Evolutionary conservation across 2,329 filamentous ascomycete species (phyloP).

Genomic region (Colletotrichum destructivum): DNA sequence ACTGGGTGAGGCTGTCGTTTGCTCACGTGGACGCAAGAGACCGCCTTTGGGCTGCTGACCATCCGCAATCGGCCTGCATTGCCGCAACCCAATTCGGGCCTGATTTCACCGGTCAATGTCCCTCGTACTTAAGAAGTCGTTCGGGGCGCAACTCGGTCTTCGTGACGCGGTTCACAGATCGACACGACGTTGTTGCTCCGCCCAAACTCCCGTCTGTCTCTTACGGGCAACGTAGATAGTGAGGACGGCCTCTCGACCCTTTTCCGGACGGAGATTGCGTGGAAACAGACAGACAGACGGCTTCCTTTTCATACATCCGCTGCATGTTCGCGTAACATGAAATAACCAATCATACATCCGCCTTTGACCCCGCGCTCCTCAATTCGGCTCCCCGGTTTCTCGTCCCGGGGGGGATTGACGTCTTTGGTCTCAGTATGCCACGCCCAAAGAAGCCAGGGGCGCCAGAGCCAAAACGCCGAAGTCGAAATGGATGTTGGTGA

Average conservation of each 20-base stretch:
- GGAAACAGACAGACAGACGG: slow-evolving; percentile 1
- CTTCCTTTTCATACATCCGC: slow-evolving; percentile 15
- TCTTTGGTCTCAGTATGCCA: slow-evolving; percentile 52
- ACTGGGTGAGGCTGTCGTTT: slow-evolving; percentile 35
- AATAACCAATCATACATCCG: slow-evolving; percentile 36
- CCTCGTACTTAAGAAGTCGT: slow-evolving; percentile 34
- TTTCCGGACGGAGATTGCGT: slow-evolving; percentile 13
- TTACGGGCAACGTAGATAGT: slow-evolving; percentile 15
- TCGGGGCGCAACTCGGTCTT: slow-evolving; percentile 17
- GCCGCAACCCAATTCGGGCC: slow-evolving; percentile 43
- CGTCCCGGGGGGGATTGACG: slow-evolving; percentile 21
- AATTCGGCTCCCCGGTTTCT: slow-evolving; percentile 23
- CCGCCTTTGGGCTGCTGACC: slow-evolving; percentile 39
- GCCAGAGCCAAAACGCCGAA: slow-evolving; percentile 61
- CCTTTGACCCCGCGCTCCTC: slow-evolving; percentile 37
- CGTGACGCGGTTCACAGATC: background rate
- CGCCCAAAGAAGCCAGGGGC: slow-evolving; percentile 60
- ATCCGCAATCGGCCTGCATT: slow-evolving; percentile 42
- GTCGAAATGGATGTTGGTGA: slow-evolving; percentile 63
- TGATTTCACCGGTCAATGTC: slow-evolving; percentile 36
- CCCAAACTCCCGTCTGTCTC: background rate
- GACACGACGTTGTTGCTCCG: background rate
- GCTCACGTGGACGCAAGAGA: slow-evolving; percentile 38
- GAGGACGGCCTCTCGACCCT: slow-evolving; percentile 3
- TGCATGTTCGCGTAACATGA: slow-evolving; percentile 38